Evolutionary conservation across 192 early-diverging fungal species (phyloP).

Genomic region (Pilobolus umbonatus): DNA sequence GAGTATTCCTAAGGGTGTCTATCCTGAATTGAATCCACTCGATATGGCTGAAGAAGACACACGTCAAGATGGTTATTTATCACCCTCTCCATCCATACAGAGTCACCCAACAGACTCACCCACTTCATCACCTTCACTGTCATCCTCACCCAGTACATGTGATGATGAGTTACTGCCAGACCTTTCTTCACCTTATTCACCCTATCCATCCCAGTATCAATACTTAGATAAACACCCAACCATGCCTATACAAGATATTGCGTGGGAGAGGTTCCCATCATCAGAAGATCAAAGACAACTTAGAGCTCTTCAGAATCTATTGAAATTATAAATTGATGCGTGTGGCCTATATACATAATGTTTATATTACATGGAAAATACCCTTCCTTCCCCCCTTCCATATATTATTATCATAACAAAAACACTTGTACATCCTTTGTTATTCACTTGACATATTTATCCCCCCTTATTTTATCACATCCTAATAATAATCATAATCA

Average conservation of each 20-base stretch:
- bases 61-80: constrained; percentile 3
- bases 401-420: no score
- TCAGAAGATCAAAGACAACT: constrained; percentile 39
- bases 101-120: constrained; percentile 1
- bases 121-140: constrained; percentile 29
- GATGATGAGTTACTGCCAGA: constrained; percentile 32
- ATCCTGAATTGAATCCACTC: constrained; percentile 65
- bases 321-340: constrained; percentile 17
- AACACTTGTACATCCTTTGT: no score
- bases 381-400: not conserved
- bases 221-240: not conserved
- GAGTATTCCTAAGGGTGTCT: constrained; percentile 72
- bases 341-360: not conserved
- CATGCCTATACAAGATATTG: constrained; percentile 33
- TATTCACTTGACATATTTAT: no score
- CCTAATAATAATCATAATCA: no score
- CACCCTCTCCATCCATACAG: constrained; percentile 11
- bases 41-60: constrained; percentile 34
- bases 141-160: constrained; percentile 32
- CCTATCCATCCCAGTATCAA: not conserved
- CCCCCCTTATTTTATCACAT: no score
- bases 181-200: constrained; percentile 15
- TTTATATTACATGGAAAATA: not conserved
- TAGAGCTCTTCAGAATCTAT: constrained; percentile 26
- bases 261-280: constrained; percentile 34